Evolutionary conservation across 2,329 filamentous ascomycete species (phyloP).

Genomic region (Trichoderma atrobrunneum): DNA sequence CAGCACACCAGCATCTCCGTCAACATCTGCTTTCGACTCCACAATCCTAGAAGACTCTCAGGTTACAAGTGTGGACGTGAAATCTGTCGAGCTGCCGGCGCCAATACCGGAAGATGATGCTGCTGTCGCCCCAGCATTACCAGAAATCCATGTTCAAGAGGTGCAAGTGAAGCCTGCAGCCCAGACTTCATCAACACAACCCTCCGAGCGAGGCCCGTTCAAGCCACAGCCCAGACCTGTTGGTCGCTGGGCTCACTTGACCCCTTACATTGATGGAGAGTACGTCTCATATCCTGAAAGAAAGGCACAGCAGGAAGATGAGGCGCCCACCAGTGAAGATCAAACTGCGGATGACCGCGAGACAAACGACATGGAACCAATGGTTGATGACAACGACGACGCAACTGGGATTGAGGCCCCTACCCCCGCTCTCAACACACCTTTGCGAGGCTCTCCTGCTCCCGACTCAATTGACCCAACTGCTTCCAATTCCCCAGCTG

Average conservation of each 20-base stretch:
- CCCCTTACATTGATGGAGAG: conserved; percentile 41
- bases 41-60: background rate
- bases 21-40: conserved; percentile 1
- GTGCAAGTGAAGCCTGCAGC: background rate
- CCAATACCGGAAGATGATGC: background rate
- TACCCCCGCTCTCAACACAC: conserved; percentile 40
- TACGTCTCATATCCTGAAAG: conserved; percentile 40
- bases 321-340: conserved; percentile 30
- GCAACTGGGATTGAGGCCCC: conserved; percentile 32
- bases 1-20: background rate
- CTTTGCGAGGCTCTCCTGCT: conserved; percentile 38
- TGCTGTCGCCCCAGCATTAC: background rate
- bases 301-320: conserved; percentile 33
- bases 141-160: background rate
- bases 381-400: conserved; percentile 31
- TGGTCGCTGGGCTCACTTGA: conserved; percentile 40
- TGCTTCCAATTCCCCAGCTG: conserved; percentile 38
- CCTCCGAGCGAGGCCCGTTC: conserved; percentile 13
- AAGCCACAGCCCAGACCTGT: conserved; percentile 32
- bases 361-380: conserved; percentile 20
- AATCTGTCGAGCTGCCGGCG: background rate
- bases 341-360: conserved; percentile 32
- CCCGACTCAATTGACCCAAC: conserved; percentile 40
- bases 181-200: background rate
- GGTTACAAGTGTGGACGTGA: background rate